Percentiles rank a stretch among this genome's conserved stretches.
Conservation (phyloP, 306 rosid species). For the Vigna mungo region DNA sequence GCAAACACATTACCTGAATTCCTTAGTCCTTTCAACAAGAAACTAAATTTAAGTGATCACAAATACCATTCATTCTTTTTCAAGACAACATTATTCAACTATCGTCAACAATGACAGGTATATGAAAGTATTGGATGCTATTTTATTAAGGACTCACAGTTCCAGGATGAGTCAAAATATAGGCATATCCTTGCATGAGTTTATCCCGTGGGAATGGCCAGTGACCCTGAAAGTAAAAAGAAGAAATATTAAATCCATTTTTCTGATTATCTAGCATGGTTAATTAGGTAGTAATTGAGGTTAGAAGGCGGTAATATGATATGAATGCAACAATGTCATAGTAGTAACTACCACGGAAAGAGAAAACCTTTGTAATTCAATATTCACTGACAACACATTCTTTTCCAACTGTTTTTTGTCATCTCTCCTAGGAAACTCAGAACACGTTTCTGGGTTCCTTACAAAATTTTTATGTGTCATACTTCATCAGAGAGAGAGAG, state of each 20-base stretch:
- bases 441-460: neutral
- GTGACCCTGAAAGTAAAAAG: slow-evolving; percentile 68
- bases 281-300: slow-evolving; percentile 28
- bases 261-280: slow-evolving; percentile 34
- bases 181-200: slow-evolving; percentile 81
- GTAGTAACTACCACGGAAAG: neutral
- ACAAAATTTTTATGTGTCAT: slow-evolving; percentile 9
- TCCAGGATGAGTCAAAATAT: slow-evolving; percentile 87
- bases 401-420: neutral
- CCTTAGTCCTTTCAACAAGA: slow-evolving; percentile 10
- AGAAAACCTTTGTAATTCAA: slow-evolving; percentile 10
- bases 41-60: neutral
- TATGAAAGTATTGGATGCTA: slow-evolving; percentile 21
- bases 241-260: slow-evolving; percentile 36
- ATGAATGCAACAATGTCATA: slow-evolving; percentile 15
- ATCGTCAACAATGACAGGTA: neutral
- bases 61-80: slow-evolving; percentile 1
- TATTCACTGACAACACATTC: neutral
- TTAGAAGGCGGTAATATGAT: neutral
- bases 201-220: slow-evolving; percentile 91
- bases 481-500: slow-evolving; percentile 32
- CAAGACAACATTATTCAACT: slow-evolving; percentile 13
- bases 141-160: slow-evolving; percentile 59
- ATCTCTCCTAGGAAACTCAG: too few relatives aligned
- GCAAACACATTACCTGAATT: slow-evolving; percentile 13